These are phyloP conservation scores for Neurospora sp. DNA, from an alignment of 2,329 filamentous ascomycete species.

Conservation along the genomic window DNA sequence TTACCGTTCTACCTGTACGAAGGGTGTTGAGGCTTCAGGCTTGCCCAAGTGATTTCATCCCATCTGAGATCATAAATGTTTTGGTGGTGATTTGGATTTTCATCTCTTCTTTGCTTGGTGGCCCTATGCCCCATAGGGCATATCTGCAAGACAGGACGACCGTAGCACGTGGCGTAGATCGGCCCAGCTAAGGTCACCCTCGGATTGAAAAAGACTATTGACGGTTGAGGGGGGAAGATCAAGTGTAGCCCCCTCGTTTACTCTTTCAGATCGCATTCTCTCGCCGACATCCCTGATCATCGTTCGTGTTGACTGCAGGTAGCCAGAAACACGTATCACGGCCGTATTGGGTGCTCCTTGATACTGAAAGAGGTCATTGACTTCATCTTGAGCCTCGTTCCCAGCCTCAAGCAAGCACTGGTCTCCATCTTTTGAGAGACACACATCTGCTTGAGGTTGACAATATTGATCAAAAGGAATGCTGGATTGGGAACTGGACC, in stretches of 20 bases:
- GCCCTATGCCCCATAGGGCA: not conserved
- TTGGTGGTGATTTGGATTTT: not conserved
- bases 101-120: not conserved
- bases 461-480: not conserved
- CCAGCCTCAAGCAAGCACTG: not conserved
- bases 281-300: not conserved
- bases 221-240: not conserved
- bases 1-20: not conserved
- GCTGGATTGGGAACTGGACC: not conserved
- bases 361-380: not conserved
- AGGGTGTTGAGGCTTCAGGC: not conserved
- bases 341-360: not conserved
- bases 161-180: not conserved
- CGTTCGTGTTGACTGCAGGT: not conserved
- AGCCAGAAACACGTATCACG: not conserved
- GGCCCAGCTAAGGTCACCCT: not conserved
- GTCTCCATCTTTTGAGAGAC: not conserved
- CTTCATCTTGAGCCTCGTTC: not conserved
- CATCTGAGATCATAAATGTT: not conserved
- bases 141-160: not conserved
- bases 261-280: not conserved
- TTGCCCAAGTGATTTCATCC: not conserved
- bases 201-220: not conserved
- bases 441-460: not conserved
- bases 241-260: not conserved